A percentile compares a stretch with the other conserved stretches of the same genome.
phyloP scores from a whole-genome alignment of 495 filamentous ascomycete genomes.

The Talaromyces proteolyticus region DNA sequence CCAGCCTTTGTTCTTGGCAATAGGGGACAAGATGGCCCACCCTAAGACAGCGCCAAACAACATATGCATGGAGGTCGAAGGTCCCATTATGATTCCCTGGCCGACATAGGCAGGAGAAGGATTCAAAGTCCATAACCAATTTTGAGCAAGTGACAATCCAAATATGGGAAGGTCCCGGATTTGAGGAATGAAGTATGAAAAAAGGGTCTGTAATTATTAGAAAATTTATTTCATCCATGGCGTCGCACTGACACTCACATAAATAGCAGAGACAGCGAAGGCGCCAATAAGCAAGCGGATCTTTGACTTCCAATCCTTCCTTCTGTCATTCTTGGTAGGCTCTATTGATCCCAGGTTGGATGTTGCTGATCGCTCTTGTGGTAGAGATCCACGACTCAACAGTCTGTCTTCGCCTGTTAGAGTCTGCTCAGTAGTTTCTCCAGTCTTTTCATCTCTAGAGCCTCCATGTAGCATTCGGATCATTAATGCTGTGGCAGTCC shows the following conservation, averaged over 20 bases:
- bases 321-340: constrained; percentile 23
- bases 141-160: constrained; percentile 62
- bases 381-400: too few relatives aligned
- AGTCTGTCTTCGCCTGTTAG: background rate
- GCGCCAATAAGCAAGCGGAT: constrained; percentile 53
- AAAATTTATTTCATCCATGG: background rate
- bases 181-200: constrained; percentile 86
- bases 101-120: constrained; percentile 93
- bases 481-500: constrained; percentile 91
- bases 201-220: constrained; percentile 57
- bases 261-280: constrained; percentile 51
- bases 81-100: constrained; percentile 73
- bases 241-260: constrained; percentile 24
- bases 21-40: constrained; percentile 85
- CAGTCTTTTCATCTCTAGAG: constrained; percentile 14
- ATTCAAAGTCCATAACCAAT: constrained; percentile 95
- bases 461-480: constrained; percentile 81
- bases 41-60: constrained; percentile 83
- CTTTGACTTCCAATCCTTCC: constrained; percentile 56
- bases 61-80: constrained; percentile 93
- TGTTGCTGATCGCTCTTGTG: too few relatives aligned
- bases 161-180: constrained; percentile 82
- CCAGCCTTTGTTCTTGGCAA: constrained; percentile 83
- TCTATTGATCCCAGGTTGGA: constrained; percentile 7
- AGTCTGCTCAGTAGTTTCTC: constrained; percentile 9